Evolutionary conservation across 768 basidiomycete genomes (phyloP).

Genomic region (Tubosaeta brunneosetosa): DNA sequence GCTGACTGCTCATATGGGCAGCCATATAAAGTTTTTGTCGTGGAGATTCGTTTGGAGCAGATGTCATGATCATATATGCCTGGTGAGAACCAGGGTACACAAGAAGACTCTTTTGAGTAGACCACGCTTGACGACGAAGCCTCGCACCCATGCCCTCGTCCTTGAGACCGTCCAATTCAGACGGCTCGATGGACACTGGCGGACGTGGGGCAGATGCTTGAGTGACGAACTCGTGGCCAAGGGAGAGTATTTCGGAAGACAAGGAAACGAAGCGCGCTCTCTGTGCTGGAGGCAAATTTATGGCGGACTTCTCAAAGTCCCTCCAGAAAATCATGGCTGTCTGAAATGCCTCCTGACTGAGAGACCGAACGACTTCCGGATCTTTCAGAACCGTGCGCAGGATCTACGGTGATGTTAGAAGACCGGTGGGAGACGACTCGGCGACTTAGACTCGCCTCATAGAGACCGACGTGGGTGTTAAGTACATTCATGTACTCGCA

Average conservation of each 20-base stretch:
- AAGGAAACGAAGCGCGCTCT: constrained; percentile 82
- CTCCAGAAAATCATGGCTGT: constrained; percentile 93
- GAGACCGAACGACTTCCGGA: constrained; percentile 55
- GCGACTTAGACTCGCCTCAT: constrained; percentile 57
- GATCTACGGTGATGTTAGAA: constrained; percentile 43
- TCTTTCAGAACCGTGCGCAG: constrained; percentile 68
- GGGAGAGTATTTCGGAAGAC: constrained; percentile 82
- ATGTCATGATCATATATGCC: constrained; percentile 90
- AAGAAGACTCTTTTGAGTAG: constrained; percentile 68
- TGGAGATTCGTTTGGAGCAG: constrained; percentile 80
- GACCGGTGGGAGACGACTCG: constrained; percentile 9
- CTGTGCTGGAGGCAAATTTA: constrained; percentile 75
- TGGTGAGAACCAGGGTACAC: constrained; percentile 86
- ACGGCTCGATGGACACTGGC: constrained; percentile 62
- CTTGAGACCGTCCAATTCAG: constrained; percentile 67
- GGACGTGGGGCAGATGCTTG: constrained; percentile 60
- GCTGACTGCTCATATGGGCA: constrained; percentile 66
- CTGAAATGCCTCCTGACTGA: constrained; percentile 71
- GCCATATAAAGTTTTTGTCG: constrained; percentile 81
- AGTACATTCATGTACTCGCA: constrained; percentile 98
- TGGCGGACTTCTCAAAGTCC: constrained; percentile 97
- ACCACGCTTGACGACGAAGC: constrained; percentile 69
- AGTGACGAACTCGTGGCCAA: constrained; percentile 82
- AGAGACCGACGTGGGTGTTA: constrained; percentile 89
- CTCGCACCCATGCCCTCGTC: constrained; percentile 74